Evolutionary conservation across 140 eudicot genomes (phyloP).

Genomic region (Anethum foeniculum): DNA sequence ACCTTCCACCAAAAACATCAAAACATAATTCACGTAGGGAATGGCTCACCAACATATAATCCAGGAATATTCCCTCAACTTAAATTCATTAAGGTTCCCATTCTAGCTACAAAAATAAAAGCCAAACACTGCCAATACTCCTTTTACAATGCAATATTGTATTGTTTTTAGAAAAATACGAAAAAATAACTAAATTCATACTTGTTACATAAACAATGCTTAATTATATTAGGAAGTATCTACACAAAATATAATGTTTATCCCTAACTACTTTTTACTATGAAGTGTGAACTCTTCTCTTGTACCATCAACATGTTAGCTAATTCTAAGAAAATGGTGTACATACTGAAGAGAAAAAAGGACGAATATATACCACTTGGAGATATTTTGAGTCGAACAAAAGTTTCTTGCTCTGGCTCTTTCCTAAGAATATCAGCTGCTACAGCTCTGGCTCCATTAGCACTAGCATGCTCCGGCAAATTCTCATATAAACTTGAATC

Average conservation of each 20-base stretch:
- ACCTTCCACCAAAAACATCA: not conserved
- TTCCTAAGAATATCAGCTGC: constrained; percentile 96
- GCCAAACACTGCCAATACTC: not conserved
- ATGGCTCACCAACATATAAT: not conserved
- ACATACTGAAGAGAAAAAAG: not conserved
- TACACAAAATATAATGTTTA: not conserved
- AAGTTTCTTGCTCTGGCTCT: constrained; percentile 97
- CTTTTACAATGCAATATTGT: not conserved
- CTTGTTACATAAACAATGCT: not conserved
- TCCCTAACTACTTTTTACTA: not conserved
- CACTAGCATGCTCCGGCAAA: constrained; percentile 35
- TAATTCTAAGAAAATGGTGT: not conserved
- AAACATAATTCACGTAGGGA: not conserved
- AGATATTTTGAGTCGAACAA: constrained; percentile 75
- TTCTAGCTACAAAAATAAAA: not conserved
- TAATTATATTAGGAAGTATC: not conserved
- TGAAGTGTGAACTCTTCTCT: not conserved
- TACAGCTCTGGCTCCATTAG: constrained; percentile 81
- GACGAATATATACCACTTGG: constrained; percentile 52
- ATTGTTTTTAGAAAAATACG: not conserved
- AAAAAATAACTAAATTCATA: not conserved
- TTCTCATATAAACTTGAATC: constrained; percentile 31
- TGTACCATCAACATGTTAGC: not conserved
- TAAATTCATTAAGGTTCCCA: not conserved
- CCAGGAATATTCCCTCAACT: not conserved